phyloP scores from a whole-genome alignment of 2,329 filamentous ascomycete species.

The Claviceps citrina region DNA sequence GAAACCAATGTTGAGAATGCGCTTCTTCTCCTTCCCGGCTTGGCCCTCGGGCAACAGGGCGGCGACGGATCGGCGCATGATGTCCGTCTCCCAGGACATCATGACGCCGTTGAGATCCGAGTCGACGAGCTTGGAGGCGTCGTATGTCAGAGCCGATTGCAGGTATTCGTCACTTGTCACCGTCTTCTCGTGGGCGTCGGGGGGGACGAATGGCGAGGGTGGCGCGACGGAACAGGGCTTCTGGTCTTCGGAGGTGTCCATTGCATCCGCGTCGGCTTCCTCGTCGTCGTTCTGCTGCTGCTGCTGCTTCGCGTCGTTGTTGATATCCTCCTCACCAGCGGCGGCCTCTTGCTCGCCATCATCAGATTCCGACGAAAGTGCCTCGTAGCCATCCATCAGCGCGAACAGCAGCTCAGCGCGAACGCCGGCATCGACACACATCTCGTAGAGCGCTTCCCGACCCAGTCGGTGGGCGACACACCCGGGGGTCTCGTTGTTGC shows the following conservation, averaged over 20 bases:
- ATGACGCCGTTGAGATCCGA: constrained; percentile 69
- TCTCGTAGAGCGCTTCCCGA: constrained; percentile 54
- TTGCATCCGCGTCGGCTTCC: constrained; percentile 15
- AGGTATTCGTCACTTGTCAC: constrained; percentile 56
- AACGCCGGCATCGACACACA: constrained; percentile 80
- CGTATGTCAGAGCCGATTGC: constrained; percentile 48
- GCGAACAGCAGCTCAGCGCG: constrained; percentile 77
- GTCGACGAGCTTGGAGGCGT: constrained; percentile 54
- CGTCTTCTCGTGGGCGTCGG: constrained; percentile 23
- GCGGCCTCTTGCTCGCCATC: constrained; percentile 6
- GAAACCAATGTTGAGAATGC: constrained; percentile 74
- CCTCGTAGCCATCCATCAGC: constrained; percentile 67
- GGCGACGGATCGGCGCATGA: constrained; percentile 66
- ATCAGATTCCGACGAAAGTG: constrained; percentile 44
- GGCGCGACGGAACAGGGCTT: constrained; percentile 9
- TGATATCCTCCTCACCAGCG: constrained; percentile 31
- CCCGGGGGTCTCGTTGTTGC: constrained; percentile 75
- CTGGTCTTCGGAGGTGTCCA: constrained; percentile 14
- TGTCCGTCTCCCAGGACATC: constrained; percentile 84
- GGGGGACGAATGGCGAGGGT: constrained; percentile 15
- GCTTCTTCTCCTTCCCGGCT: constrained; percentile 44
- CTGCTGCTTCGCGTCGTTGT: no score
- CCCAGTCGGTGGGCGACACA: constrained; percentile 65
- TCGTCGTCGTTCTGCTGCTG: constrained; percentile 17
- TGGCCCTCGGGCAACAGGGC: constrained; percentile 35